Evolutionary conservation across 2,329 filamentous ascomycete genomes (phyloP).

Genomic region (Exophiala oligosperma): DNA sequence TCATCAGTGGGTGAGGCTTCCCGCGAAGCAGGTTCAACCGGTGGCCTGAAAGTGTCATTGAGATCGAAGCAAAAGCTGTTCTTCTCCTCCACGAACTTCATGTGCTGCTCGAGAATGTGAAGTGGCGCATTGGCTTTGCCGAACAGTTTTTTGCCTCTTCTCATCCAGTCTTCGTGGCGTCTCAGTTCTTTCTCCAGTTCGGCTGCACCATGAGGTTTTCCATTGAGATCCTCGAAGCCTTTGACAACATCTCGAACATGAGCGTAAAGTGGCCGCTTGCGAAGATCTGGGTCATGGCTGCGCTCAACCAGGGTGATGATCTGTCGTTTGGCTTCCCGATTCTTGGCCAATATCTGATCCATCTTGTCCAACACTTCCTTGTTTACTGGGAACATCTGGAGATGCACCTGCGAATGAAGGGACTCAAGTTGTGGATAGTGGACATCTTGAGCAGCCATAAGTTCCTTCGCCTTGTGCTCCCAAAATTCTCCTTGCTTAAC

Average conservation of each 20-base stretch:
- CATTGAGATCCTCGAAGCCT: slow-evolving; percentile 82
- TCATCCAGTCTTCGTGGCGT: slow-evolving; percentile 98
- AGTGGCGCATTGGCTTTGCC: slow-evolving; percentile 96
- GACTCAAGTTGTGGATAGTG: slow-evolving; percentile 95
- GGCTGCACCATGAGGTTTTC: slow-evolving; percentile 84
- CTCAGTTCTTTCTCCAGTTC: slow-evolving; percentile 94
- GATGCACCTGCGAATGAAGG: slow-evolving; percentile 75
- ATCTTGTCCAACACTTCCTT: slow-evolving; percentile 77
- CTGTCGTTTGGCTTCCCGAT: slow-evolving; percentile 87
- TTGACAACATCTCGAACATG: slow-evolving; percentile 92
- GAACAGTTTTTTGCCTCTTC: slow-evolving; percentile 94
- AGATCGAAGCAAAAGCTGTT: slow-evolving; percentile 92
- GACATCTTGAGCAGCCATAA: slow-evolving; percentile 87
- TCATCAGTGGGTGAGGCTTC: slow-evolving; percentile 65
- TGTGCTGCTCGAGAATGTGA: slow-evolving; percentile 91
- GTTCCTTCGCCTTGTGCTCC: slow-evolving; percentile 89
- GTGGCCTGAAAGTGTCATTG: slow-evolving; percentile 81
- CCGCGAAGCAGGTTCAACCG: slow-evolving; percentile 87
- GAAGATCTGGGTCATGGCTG: slow-evolving; percentile 72
- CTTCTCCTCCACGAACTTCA: slow-evolving; percentile 87
- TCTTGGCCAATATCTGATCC: slow-evolving; percentile 91
- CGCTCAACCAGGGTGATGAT: slow-evolving; percentile 80
- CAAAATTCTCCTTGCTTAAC: slow-evolving; percentile 76
- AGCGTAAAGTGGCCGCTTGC: slow-evolving; percentile 78
- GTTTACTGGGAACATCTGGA: slow-evolving; percentile 68